Base-by-base conservation (phyloP, 2,329 filamentous ascomycete species). In the Fusarium xylarioides region DNA sequence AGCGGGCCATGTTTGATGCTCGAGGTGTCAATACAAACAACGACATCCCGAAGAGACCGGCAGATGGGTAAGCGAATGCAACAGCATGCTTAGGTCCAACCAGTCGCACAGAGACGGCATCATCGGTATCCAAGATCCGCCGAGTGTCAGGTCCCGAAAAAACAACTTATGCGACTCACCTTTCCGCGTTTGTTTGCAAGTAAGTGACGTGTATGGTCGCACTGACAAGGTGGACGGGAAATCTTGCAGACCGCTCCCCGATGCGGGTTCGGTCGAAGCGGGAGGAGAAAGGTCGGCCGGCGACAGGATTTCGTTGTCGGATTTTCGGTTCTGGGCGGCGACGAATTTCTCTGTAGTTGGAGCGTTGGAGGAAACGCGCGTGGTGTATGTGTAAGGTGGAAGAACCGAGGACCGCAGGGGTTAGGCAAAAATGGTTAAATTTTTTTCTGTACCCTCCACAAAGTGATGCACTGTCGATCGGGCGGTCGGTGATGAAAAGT, bases 131-230 rank as follows among this genome's bases (percentile, higher is more conserved):
- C 57, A 74, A 32, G 61, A 46, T 67, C 50, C 68, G 63, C 65
- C 65, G 44, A 73, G 52, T 53, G 47, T 49, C 54, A 56, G 58
- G 37, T 32, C 50, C 46, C 56, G 43, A 32, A 40, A 61, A 65
- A 49, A n/a, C 43, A 65, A 61, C 66, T 28, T 63, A 64, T 74
- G 73, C 67, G 50, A 75, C 74, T 67, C 35, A 75, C 74, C 64
- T 75, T 66, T 64, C 49, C 40, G 66, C 49, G 73, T 75, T 74
- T 75, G 70, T 69, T 61, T 49, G 46, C 61, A 66, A 75, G 62
- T 75, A 66, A 75, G 62, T 75, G 70, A 75, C 70, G 73, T 75
- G 73, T 71, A 75, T 37, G 21, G 61, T 71, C 54, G 67, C 73
- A 75, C 73, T 43, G 50, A 35, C 44, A n/a, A 32, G 43, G 67